Evolutionary conservation across 495 filamentous ascomycete species (phyloP).

Genomic region (Jackrogersella minutella): DNA sequence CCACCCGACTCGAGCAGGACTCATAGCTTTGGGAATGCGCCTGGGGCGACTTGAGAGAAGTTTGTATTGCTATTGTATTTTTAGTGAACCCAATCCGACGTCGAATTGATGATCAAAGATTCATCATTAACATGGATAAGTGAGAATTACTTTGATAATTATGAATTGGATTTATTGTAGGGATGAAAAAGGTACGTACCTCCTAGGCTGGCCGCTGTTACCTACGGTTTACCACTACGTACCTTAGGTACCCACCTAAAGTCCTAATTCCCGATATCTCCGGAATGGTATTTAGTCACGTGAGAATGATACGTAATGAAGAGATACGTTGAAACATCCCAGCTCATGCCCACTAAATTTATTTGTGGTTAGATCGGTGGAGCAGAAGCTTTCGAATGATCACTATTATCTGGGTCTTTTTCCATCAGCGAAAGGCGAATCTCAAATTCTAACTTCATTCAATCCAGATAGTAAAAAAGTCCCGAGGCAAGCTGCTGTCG

Average conservation of each 20-base stretch:
- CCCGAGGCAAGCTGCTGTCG: neutral
- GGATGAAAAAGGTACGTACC: neutral
- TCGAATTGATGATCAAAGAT: neutral
- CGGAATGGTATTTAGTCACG: neutral
- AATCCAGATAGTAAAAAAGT: neutral
- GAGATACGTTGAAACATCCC: neutral
- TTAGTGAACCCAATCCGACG: neutral
- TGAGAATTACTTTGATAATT: neutral
- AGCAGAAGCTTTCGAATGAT: constrained; percentile 27
- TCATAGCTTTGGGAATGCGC: neutral
- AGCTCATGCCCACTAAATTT: neutral
- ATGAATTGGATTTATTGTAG: neutral
- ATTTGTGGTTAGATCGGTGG: constrained; percentile 18
- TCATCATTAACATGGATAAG: neutral
- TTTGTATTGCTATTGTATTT: neutral
- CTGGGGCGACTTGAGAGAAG: neutral
- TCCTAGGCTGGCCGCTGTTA: no score
- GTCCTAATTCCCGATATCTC: constrained; percentile 6
- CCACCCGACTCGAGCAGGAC: neutral
- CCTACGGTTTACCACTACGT: no score
- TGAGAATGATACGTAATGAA: neutral
- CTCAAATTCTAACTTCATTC: constrained; percentile 15
- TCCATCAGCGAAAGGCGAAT: constrained; percentile 28
- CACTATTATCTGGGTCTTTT: constrained; percentile 16
- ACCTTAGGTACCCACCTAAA: no score